phyloP scores from a whole-genome alignment of 108 stramenopile species.

The Nitzschia sp. region DNA sequence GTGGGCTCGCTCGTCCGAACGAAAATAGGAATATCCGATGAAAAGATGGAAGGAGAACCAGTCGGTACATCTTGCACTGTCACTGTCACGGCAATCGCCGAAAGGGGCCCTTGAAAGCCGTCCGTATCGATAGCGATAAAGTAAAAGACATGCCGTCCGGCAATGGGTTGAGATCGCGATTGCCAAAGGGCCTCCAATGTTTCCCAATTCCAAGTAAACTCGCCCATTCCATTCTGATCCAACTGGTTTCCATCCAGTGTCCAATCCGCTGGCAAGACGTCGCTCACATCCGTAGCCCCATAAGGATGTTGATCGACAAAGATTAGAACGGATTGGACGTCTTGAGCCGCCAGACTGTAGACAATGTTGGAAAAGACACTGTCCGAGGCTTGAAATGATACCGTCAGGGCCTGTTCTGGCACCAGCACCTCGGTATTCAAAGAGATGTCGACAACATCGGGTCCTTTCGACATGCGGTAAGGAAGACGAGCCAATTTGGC shows the following conservation, averaged over 20 bases:
- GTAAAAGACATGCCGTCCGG: neutral
- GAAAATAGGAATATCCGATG: no score
- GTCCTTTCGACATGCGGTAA: conserved; percentile 38
- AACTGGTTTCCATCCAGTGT: neutral
- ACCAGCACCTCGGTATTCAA: neutral
- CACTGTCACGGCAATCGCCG: neutral
- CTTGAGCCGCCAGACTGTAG: neutral
- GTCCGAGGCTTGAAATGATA: neutral
- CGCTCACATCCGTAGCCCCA: neutral
- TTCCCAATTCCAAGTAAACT: neutral
- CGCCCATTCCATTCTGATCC: neutral
- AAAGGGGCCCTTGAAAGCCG: neutral
- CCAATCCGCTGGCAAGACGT: neutral
- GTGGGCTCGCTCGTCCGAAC: no score
- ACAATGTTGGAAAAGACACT: neutral
- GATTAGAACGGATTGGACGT: neutral
- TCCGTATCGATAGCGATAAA: neutral
- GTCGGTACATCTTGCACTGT: no score
- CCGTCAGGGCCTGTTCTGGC: neutral
- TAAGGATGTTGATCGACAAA: conserved; percentile 1
- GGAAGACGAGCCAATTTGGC: conserved; percentile 39
- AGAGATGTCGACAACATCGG: conserved; percentile 23
- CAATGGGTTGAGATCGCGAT: neutral
- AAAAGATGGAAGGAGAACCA: no score
- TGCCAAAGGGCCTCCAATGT: neutral